Evolutionary conservation across 345 rosid genomes (phyloP).

Genomic region (Cardiospermum halicacabum): DNA sequence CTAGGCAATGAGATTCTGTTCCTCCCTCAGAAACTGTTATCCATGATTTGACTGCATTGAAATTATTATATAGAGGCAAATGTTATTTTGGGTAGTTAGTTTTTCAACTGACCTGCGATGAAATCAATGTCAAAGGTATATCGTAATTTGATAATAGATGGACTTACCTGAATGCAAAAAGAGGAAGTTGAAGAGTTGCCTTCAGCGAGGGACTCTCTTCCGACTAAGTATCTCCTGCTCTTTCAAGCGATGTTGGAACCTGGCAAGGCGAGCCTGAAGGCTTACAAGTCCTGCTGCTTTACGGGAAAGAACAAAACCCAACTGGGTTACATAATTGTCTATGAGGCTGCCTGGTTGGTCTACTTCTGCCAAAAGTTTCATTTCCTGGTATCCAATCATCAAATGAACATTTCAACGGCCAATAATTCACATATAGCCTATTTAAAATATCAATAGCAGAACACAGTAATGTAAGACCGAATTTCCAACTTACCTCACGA

Average conservation of each 20-base stretch:
- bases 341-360: slow-evolving; percentile 96
- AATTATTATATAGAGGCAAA: slow-evolving; percentile 5
- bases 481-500: slow-evolving; percentile 68
- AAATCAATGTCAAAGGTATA: background rate
- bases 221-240: slow-evolving; percentile 90
- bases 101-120: background rate
- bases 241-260: slow-evolving; percentile 93
- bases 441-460: background rate
- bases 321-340: slow-evolving; percentile 82
- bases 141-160: slow-evolving; percentile 3
- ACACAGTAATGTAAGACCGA: background rate
- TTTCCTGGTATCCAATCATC: slow-evolving; percentile 50
- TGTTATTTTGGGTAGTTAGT: background rate
- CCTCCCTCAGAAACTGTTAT: slow-evolving; percentile 8
- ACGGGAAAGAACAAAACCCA: slow-evolving; percentile 90
- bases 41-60: slow-evolving; percentile 11
- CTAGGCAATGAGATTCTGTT: background rate
- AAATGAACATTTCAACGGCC: slow-evolving; percentile 1
- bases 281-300: slow-evolving; percentile 91
- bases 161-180: slow-evolving; percentile 16
- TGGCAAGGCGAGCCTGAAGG: slow-evolving; percentile 93
- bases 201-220: slow-evolving; percentile 75
- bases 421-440: background rate
- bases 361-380: slow-evolving; percentile 89
- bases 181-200: slow-evolving; percentile 3